These are phyloP conservation scores for Talaromyces proteolyticus DNA, from an alignment of 495 filamentous ascomycete genomes.

Conservation along the genomic window DNA sequence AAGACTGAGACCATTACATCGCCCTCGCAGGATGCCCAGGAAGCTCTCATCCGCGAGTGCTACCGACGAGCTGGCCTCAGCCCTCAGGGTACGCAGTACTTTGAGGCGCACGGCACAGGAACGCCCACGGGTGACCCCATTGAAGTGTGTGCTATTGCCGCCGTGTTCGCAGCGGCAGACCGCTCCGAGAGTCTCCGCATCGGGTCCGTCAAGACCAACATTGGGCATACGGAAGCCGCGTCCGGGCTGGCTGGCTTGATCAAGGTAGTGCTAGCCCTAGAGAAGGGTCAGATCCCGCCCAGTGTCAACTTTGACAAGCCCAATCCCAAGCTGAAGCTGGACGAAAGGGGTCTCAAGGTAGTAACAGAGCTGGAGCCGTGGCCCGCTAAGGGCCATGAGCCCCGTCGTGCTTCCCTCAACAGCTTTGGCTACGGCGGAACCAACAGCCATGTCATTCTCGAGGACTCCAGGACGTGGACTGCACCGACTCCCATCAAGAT, in stretches of 20 bases:
- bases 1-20: conserved; percentile 14
- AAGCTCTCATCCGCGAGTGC: conserved; percentile 14
- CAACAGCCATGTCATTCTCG: conserved; percentile 24
- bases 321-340: conserved; percentile 27
- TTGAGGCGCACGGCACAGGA: conserved; percentile 41
- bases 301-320: conserved; percentile 32
- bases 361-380: conserved; percentile 2
- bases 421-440: conserved; percentile 28
- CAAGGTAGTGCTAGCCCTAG: conserved; percentile 31
- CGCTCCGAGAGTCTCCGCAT: conserved; percentile 12
- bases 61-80: conserved; percentile 20
- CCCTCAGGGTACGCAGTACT: conserved; percentile 6
- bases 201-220: conserved; percentile 39
- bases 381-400: conserved; percentile 1
- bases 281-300: conserved; percentile 37
- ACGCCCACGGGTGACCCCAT: conserved; percentile 46
- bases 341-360: conserved; percentile 16
- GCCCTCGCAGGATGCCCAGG: conserved; percentile 13
- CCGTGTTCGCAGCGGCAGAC: conserved; percentile 13
- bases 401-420: conserved; percentile 22
- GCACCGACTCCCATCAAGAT: too few species aligned
- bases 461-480: neutral
- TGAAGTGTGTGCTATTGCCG: conserved; percentile 46
- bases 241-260: conserved; percentile 40
- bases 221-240: conserved; percentile 33